Evolutionary conservation across 2,329 filamentous ascomycete species (phyloP).

Genomic region (Myotisia sp.): DNA sequence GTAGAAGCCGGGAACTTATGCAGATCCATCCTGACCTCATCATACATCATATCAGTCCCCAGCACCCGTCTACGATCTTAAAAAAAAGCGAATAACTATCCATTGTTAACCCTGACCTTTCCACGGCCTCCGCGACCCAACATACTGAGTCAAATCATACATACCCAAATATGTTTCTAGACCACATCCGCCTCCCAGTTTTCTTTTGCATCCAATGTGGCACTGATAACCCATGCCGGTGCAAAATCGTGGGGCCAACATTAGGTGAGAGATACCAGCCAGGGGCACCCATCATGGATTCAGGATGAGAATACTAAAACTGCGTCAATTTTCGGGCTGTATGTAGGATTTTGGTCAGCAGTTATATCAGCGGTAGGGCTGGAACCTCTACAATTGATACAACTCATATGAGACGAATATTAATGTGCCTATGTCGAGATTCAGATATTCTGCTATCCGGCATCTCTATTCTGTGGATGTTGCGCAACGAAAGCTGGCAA

Average conservation of each 20-base stretch:
- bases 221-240: slow-evolving; percentile 43
- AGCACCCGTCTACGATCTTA: too few relatives aligned
- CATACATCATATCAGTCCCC: too few relatives aligned
- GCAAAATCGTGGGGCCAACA: slow-evolving; percentile 43
- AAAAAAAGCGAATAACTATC: too few relatives aligned
- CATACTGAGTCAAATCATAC: too few relatives aligned
- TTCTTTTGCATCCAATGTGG: slow-evolving; percentile 42
- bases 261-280: slow-evolving; percentile 32
- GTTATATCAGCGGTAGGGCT: slow-evolving; percentile 2
- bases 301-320: background rate
- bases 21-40: too few relatives aligned
- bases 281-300: too few relatives aligned
- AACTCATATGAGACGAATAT: background rate
- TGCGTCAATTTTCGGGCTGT: too few relatives aligned
- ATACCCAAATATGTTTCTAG: too few relatives aligned
- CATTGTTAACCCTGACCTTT: too few relatives aligned
- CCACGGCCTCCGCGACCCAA: too few relatives aligned
- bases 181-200: background rate
- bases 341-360: background rate
- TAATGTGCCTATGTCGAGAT: background rate
- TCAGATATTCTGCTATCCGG: slow-evolving; percentile 42
- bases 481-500: slow-evolving; percentile 40
- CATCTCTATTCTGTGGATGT: slow-evolving; percentile 42
- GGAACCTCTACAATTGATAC: too few relatives aligned
- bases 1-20: too few relatives aligned